These are phyloP conservation scores for Boletus eberwhitei DNA, from an alignment of 768 basidiomycete genomes.

Conservation along the genomic window DNA sequence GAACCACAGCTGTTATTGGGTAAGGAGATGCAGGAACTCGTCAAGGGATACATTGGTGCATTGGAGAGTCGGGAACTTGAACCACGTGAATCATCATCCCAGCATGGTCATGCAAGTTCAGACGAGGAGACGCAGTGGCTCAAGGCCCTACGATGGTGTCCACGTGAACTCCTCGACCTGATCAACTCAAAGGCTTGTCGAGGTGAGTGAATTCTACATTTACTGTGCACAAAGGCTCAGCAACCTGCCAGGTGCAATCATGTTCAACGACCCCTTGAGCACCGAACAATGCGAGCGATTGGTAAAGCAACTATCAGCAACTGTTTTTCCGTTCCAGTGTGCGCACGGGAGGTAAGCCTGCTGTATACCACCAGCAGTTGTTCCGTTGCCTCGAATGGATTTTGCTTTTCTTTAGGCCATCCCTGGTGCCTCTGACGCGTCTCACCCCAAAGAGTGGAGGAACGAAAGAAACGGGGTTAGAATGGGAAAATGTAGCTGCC, in stretches of 20 bases:
- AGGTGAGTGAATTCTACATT: constrained; percentile 48
- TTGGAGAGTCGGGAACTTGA: constrained; percentile 47
- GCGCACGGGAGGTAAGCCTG: constrained; percentile 79
- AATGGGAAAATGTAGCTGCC: constrained; percentile 24
- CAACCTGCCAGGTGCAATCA: constrained; percentile 73
- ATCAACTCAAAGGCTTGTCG: constrained; percentile 95
- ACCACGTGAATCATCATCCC: constrained; percentile 15
- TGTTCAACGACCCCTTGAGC: constrained; percentile 87
- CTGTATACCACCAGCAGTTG: background rate
- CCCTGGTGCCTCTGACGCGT: constrained; percentile 47
- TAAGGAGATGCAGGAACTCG: constrained; percentile 69
- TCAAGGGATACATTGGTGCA: constrained; percentile 69
- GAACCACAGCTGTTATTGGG: constrained; percentile 54
- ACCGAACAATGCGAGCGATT: constrained; percentile 67
- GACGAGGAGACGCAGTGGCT: constrained; percentile 49
- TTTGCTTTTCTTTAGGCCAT: constrained; percentile 39
- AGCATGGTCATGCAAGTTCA: background rate
- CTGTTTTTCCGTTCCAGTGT: constrained; percentile 89
- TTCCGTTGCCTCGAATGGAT: background rate
- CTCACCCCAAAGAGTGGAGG: constrained; percentile 19
- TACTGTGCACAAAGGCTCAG: background rate
- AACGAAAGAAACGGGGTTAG: constrained; percentile 10
- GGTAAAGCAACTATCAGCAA: constrained; percentile 61
- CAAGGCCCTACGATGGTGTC: constrained; percentile 75
- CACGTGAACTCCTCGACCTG: constrained; percentile 76